phyloP scores from a whole-genome alignment of 2,329 filamentous ascomycete species.

The Paecilomyces niveus region DNA sequence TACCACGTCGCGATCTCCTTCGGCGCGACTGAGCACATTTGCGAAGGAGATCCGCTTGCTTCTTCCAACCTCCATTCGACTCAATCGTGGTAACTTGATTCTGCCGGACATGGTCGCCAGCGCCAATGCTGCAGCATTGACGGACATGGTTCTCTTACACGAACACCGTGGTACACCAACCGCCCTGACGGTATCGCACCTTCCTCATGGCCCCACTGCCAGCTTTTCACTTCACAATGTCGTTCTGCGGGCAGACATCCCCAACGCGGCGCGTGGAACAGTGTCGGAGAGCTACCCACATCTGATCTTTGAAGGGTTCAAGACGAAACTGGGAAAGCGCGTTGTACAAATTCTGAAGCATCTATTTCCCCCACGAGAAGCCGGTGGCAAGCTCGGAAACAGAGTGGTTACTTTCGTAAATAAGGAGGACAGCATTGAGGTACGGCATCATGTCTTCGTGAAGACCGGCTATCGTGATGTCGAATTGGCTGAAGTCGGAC shows the following conservation, averaged over 20 bases:
- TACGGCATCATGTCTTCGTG: constrained; percentile 90
- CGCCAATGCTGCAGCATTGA: constrained; percentile 71
- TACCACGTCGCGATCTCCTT: constrained; percentile 84
- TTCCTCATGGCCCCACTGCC: constrained; percentile 80
- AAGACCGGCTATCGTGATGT: constrained; percentile 85
- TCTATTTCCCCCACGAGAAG: constrained; percentile 82
- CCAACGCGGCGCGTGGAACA: constrained; percentile 76
- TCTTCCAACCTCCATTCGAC: constrained; percentile 73
- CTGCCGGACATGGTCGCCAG: constrained; percentile 77
- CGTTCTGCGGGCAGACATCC: constrained; percentile 85
- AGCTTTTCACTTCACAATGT: constrained; percentile 91
- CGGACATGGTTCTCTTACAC: constrained; percentile 79
- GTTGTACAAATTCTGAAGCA: constrained; percentile 90
- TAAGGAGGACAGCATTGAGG: constrained; percentile 79
- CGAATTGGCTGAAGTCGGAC: constrained; percentile 81
- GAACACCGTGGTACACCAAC: constrained; percentile 91
- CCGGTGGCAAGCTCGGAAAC: constrained; percentile 73
- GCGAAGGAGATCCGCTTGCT: constrained; percentile 84
- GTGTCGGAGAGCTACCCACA: constrained; percentile 91
- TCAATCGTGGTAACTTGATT: constrained; percentile 88
- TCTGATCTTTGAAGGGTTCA: constrained; percentile 92
- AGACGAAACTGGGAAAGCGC: constrained; percentile 67
- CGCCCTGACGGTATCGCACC: constrained; percentile 76
- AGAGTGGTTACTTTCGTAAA: constrained; percentile 92
- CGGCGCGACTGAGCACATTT: constrained; percentile 76